A percentile compares a stretch with the other conserved stretches of the same genome.
phyloP scores from a whole-genome alignment of 345 rosid genomes.

The Melastoma malabathricum region DNA sequence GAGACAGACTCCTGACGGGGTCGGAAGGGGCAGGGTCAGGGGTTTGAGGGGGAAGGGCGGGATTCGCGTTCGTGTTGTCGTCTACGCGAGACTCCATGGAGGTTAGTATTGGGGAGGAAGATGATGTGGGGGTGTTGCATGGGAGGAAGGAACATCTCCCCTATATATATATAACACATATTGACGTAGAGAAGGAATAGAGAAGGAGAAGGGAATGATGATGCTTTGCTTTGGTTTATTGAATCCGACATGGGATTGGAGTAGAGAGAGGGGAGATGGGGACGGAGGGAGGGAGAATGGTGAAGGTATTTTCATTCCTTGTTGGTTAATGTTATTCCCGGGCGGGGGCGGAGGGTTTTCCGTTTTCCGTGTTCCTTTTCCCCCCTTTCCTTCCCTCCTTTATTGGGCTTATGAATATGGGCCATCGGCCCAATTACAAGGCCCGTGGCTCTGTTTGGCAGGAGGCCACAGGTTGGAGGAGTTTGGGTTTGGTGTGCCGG shows the following conservation, averaged over 20 bases:
- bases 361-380: too few relatives aligned
- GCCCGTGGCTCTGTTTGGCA: too few relatives aligned
- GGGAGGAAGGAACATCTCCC: slow-evolving; percentile 1
- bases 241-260: not conserved
- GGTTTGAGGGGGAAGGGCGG: not conserved
- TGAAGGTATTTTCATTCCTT: slow-evolving; percentile 4
- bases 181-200: slow-evolving; percentile 21
- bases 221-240: slow-evolving; percentile 33
- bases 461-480: too few relatives aligned
- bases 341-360: too few relatives aligned
- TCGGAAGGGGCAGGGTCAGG: not conserved
- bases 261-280: not conserved
- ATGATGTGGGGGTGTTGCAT: not conserved
- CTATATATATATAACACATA: too few relatives aligned
- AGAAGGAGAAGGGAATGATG: slow-evolving; percentile 11
- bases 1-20: not conserved
- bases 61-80: not conserved
- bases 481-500: too few relatives aligned
- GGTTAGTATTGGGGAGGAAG: not conserved
- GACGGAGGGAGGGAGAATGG: not conserved
- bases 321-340: too few relatives aligned
- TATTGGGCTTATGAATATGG: too few relatives aligned
- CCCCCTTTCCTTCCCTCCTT: too few relatives aligned
- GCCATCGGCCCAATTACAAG: too few relatives aligned
- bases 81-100: too few relatives aligned